Base-by-base conservation (phyloP, 2,329 filamentous ascomycete genomes). In the Aspergillus proliferans region DNA sequence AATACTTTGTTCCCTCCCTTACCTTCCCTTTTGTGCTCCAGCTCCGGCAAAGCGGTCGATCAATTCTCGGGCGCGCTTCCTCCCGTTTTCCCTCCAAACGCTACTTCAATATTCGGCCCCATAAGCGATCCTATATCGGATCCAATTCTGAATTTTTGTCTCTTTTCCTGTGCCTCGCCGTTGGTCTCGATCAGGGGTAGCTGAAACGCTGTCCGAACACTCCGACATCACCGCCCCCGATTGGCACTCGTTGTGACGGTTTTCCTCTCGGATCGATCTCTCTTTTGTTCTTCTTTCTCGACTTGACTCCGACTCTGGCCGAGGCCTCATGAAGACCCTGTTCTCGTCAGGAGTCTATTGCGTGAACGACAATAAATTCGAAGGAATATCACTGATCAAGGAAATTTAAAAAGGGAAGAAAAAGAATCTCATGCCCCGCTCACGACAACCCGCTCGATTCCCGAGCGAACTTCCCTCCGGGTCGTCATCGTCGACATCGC, bases 401-500 rank as follows among this genome's bases (percentile, higher is more conserved):
- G 22, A 30, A 30, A 21, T 42, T 24, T 42, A 19, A 19, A 12
- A n/a, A n/a, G 34, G 6, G 15, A 4, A 24, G 4, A 28, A 4
- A 28, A 10, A 18, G 34, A 38, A 15, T 38, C 34, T 38, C 24
- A 71, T 73, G 69, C 59, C 65, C 57, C 69, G 70, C 52, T 64
- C 63, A 53, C 62, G 67, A 46, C 61, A 64, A 49, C 51, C 59
- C 30, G 58, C 62, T 61, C 69, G 70, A 39, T 59, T 64, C 42
- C 62, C 70, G 59, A 68, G 66, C 56, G 70, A 70, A 55, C 61
- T 59, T 38, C 67, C 65, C 49, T 71, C 71, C 43, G 70, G 71
- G 54, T 72, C 72, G 22, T 75, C 72, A 10, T 67, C 67, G 2
- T 71, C 71, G 21, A 71, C 68, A 34, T 75, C 73, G n/a, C 72